Evolutionary conservation across 176 grass and related monocot species (phyloP), one percentile per base, ranked within the genome.

Genomic region (Bolboschoenus planiculmis): DNA sequence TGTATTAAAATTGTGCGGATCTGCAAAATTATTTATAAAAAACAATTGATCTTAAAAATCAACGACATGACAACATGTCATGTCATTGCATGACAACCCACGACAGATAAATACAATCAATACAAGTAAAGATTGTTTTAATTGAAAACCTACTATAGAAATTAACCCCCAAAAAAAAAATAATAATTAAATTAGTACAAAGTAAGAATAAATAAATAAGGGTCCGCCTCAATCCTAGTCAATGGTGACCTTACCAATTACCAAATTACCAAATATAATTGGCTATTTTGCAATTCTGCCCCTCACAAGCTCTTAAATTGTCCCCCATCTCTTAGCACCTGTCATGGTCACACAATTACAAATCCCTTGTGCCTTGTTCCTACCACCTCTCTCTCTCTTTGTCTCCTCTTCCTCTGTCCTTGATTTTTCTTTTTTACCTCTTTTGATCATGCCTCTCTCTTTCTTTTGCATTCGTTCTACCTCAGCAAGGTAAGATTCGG

Each of bases 401-500:
- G 5, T 37, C 4, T 33, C 46, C 3, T 7, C 8, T 43, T 40
- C 16, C 63, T 71, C 37, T 48, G 44, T 70, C 37, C 53, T 39
- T 82, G 30, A 40, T 82, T 58, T 39, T n/a, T n/a, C n/a, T n/a
- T n/a, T 11, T 14, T 53, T 65, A 29, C 82, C 46, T 35, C 27
- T 53, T 53, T 35, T 72, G 42, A 81, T 43, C 56, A 29, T 56
- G 80, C 83, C 29, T 60, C 65, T 20, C 33, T 30, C 39, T 56
- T 31, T 36, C 37, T 23, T 33, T 42, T 63, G 24, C 48, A 62
- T 84, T 46, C 29, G 35, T 31, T 36, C 42, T 79, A 34, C 42
- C 71, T 75, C 71, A 47, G 4, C 79, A 61, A 33, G 79, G 79
- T 81, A 81, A 81, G 56, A 29, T 63, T 86, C 63, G 23, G 18